Conservation (phyloP, 192 early-diverging fungal species). For the Spinellus fusiger region DNA sequence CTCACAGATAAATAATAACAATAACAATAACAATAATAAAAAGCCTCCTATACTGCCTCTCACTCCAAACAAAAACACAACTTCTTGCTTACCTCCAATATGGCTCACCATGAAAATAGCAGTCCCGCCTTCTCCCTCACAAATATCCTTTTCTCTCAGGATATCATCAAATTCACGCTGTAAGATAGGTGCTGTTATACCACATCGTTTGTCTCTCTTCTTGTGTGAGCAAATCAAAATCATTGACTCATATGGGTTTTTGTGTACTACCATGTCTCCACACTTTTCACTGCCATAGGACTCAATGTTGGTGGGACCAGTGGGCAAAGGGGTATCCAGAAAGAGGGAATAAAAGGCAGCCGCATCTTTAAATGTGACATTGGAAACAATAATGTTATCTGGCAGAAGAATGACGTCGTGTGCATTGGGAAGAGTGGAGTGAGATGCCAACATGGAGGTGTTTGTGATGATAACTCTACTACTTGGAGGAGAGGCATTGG, state of each 20-base stretch:
- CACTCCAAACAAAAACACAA: slow-evolving; percentile 10
- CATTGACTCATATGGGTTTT: slow-evolving; percentile 34
- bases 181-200: slow-evolving; percentile 45
- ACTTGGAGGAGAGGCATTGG: background rate
- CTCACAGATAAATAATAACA: background rate
- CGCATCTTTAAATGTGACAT: slow-evolving; percentile 38
- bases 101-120: slow-evolving; percentile 47
- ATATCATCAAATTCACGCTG: slow-evolving; percentile 43
- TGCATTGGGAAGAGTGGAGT: slow-evolving; percentile 25
- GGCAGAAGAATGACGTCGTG: slow-evolving; percentile 42
- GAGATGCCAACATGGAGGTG: slow-evolving; percentile 22
- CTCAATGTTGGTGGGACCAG: background rate
- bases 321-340: slow-evolving; percentile 17
- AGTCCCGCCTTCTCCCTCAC: slow-evolving; percentile 38
- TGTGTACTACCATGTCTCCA: slow-evolving; percentile 22
- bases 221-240: slow-evolving; percentile 54
- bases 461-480: slow-evolving; percentile 45
- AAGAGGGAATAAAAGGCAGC: slow-evolving; percentile 41
- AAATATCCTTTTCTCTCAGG: slow-evolving; percentile 39
- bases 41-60: too few relatives aligned
- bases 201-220: slow-evolving; percentile 54
- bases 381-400: slow-evolving; percentile 46
- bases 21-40: background rate
- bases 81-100: slow-evolving; percentile 42
- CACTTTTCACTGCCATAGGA: background rate